A percentile compares a stretch with the other conserved stretches of the same genome.
phyloP scores from a whole-genome alignment of 73 alveolate species.

The Blepharisma stoltei region DNA sequence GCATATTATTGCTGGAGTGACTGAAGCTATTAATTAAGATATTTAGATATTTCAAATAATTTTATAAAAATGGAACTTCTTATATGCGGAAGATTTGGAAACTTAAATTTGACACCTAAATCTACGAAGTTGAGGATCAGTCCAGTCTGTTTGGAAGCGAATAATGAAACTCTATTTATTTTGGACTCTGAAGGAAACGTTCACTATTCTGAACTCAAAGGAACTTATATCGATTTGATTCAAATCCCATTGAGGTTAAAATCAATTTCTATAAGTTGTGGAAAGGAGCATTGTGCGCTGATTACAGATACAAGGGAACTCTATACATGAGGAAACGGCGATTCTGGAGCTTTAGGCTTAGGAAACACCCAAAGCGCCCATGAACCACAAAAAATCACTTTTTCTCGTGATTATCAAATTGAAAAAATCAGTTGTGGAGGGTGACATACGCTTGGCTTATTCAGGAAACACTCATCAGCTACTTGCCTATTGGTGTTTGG shows the following conservation, averaged over 20 bases:
- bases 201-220: no score
- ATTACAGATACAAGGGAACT: background rate
- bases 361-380: background rate
- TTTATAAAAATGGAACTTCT: no score
- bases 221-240: no score
- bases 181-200: no score
- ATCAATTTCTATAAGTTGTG: background rate
- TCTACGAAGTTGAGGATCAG: no score
- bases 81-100: no score
- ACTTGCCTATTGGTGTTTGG: background rate
- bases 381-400: background rate
- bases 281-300: background rate
- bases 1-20: no score
- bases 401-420: background rate
- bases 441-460: background rate
- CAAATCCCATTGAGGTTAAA: background rate
- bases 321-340: background rate
- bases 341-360: conserved; percentile 10
- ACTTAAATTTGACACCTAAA: no score
- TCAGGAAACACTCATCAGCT: background rate
- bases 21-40: no score
- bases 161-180: no score
- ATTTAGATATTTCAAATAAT: no score
- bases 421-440: background rate
- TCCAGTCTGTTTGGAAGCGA: no score